Percentiles rank a stretch among this genome's conserved stretches.
These are phyloP conservation scores for Penicillium nucicola DNA, from an alignment of 495 filamentous ascomycete genomes.

Conservation along the genomic window DNA sequence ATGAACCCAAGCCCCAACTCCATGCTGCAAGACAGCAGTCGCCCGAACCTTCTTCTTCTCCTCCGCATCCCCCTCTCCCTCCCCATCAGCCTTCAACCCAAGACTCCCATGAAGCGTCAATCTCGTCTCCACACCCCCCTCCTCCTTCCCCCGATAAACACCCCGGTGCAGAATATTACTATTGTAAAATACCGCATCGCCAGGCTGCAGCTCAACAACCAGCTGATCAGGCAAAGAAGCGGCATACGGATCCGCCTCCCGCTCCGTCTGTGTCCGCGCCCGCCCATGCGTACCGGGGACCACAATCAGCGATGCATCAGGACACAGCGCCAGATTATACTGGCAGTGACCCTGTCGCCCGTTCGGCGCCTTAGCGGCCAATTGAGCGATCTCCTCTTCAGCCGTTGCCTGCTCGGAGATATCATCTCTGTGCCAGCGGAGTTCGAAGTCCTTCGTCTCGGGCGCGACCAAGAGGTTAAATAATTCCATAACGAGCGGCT, in stretches of 20 bases:
- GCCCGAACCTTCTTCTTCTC: conserved; percentile 52
- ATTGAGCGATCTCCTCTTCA: conserved; percentile 51
- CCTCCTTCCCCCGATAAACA: conserved; percentile 54
- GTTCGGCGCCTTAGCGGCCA: conserved; percentile 39
- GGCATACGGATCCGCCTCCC: conserved; percentile 58
- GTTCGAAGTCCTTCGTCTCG: conserved; percentile 55
- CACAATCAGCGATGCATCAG: conserved; percentile 64
- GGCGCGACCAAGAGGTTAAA: conserved; percentile 76
- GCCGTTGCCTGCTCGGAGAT: conserved; percentile 54
- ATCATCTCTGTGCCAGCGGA: conserved; percentile 79
- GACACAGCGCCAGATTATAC: conserved; percentile 73
- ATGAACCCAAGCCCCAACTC: conserved; percentile 71
- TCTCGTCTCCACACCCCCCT: conserved; percentile 51
- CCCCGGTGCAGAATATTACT: conserved; percentile 85
- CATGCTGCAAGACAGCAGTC: conserved; percentile 83
- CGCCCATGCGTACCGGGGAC: conserved; percentile 68
- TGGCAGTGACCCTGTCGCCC: conserved; percentile 63
- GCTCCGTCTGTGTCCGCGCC: conserved; percentile 62
- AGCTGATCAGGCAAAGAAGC: conserved; percentile 55
- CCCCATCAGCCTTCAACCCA: conserved; percentile 53
- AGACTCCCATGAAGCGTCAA: conserved; percentile 82
- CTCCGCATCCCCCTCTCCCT: conserved; percentile 14
- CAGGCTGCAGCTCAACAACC: conserved; percentile 60
- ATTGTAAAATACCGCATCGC: conserved; percentile 81
- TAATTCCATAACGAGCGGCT: conserved; percentile 70